phyloP scores from a whole-genome alignment of 768 basidiomycete species.

The Crucibulum laeve region DNA sequence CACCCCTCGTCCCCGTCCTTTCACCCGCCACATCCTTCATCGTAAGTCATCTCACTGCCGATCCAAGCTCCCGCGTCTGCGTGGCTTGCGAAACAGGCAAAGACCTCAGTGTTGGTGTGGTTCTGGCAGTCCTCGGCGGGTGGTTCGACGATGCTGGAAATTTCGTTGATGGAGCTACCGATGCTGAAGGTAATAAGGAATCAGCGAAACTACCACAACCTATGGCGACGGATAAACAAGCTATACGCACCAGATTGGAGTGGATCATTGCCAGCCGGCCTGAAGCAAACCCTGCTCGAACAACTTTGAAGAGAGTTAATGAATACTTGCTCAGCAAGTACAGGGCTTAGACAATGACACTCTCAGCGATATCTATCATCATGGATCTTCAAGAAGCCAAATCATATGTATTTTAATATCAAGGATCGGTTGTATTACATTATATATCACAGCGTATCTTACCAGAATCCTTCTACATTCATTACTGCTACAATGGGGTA shows the following conservation, averaged over 20 bases:
- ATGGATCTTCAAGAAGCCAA: no score
- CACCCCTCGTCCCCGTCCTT: slow-evolving; percentile 45
- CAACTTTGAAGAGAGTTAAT: slow-evolving; percentile 51
- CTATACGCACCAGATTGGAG: slow-evolving; percentile 72
- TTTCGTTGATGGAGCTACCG: slow-evolving; percentile 5
- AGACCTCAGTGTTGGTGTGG: slow-evolving; percentile 63
- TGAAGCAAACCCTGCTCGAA: slow-evolving; percentile 77
- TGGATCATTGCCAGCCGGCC: slow-evolving; percentile 81
- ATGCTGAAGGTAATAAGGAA: background rate
- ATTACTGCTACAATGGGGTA: background rate
- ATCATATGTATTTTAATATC: no score
- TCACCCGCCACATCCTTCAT: slow-evolving; percentile 40
- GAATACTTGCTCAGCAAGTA: slow-evolving; percentile 27
- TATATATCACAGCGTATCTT: no score
- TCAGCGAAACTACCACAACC: background rate
- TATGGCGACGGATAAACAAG: slow-evolving; percentile 38
- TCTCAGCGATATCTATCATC: no score
- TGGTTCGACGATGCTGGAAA: slow-evolving; percentile 56
- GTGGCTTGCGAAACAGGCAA: slow-evolving; percentile 54
- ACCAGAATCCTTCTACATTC: no score
- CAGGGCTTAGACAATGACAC: no score
- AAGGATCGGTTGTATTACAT: no score
- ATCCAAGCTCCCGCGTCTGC: slow-evolving; percentile 35
- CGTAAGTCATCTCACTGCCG: slow-evolving; percentile 26
- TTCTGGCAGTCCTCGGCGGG: slow-evolving; percentile 48